These are phyloP conservation scores for Tilletia horrida DNA, from an alignment of 1,284 basidiomycete species.

Conservation along the genomic window DNA sequence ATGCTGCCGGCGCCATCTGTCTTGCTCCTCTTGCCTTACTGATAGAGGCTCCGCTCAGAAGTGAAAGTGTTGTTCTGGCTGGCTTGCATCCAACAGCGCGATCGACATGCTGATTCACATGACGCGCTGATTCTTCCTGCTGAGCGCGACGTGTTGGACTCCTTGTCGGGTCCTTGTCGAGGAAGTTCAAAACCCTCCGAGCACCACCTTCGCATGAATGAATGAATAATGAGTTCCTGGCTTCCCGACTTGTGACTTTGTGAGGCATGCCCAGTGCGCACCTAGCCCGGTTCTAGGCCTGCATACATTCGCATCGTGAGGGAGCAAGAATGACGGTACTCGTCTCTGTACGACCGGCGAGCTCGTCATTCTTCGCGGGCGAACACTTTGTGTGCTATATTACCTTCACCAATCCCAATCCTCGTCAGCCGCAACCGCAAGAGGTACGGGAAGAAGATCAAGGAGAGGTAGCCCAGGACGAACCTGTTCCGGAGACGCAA, in stretches of 20 bases:
- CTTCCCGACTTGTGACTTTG: too few species aligned
- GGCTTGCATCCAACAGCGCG: too few species aligned
- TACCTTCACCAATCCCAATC: conserved; percentile 76
- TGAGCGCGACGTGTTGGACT: not conserved
- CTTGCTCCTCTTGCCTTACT: too few species aligned
- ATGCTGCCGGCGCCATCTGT: not conserved
- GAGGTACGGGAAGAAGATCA: not conserved
- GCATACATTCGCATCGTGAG: not conserved
- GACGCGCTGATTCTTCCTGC: too few species aligned
- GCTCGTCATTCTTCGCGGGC: conserved; percentile 88
- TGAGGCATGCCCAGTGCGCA: too few species aligned
- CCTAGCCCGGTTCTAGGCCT: too few species aligned
- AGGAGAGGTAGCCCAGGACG: not conserved
- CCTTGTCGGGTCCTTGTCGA: too few species aligned
- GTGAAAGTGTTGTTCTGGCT: too few species aligned
- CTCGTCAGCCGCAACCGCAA: not conserved
- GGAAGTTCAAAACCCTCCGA: too few species aligned
- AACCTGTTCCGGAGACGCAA: not conserved
- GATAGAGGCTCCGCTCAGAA: too few species aligned
- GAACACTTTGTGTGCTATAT: conserved; percentile 79
- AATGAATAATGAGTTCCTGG: too few species aligned
- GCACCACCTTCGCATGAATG: too few species aligned
- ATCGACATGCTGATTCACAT: not conserved
- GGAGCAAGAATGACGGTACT: conserved; percentile 37
- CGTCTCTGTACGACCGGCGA: conserved; percentile 65